A percentile compares a stretch with the other conserved stretches of the same genome.
Conservation (phyloP, 1,284 basidiomycete genomes). For the Cryptococcus sp. region DNA sequence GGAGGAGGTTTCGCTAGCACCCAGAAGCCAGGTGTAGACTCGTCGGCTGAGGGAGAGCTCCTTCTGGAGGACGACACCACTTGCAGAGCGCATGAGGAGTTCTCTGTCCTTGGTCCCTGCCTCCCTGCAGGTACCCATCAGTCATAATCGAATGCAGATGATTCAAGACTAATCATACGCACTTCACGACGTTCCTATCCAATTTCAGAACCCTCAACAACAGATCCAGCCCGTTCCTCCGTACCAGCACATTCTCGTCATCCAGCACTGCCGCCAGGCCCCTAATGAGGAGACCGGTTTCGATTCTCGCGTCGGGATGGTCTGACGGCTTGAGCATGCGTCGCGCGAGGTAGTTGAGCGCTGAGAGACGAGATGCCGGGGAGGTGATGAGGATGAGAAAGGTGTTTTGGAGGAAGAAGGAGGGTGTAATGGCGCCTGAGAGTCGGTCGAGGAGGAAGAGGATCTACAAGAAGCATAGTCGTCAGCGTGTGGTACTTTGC, state of each 20-base stretch:
- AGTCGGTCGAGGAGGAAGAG: slow-evolving; percentile 74
- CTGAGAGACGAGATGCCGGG: slow-evolving; percentile 77
- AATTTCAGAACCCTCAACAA: slow-evolving; percentile 69
- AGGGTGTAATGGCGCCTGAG: slow-evolving; percentile 72
- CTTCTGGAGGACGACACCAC: slow-evolving; percentile 78
- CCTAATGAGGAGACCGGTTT: slow-evolving; percentile 87
- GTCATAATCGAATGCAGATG: background rate
- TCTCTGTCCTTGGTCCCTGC: slow-evolving; percentile 61
- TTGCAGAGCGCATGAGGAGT: slow-evolving; percentile 74
- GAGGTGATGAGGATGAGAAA: slow-evolving; percentile 91
- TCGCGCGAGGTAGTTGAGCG: slow-evolving; percentile 80
- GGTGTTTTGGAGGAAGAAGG: slow-evolving; percentile 92
- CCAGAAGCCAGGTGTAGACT: slow-evolving; percentile 89
- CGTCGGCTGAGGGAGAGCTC: slow-evolving; percentile 91
- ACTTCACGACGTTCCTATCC: slow-evolving; percentile 67
- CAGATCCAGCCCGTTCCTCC: slow-evolving; percentile 75
- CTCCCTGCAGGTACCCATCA: slow-evolving; percentile 26
- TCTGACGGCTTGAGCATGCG: slow-evolving; percentile 58
- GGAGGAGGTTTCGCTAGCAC: slow-evolving; percentile 70
- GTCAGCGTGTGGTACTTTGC: background rate
- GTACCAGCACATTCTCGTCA: slow-evolving; percentile 83
- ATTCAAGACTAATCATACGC: slow-evolving; percentile 11
- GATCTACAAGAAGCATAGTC: slow-evolving; percentile 56
- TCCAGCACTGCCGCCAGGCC: slow-evolving; percentile 84
- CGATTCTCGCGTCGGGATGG: slow-evolving; percentile 55